Evolutionary conservation across 371 early-diverging fungal genomes (phyloP), one percentile per base, ranked within the genome.

Genomic region (Mucor piriformis): DNA sequence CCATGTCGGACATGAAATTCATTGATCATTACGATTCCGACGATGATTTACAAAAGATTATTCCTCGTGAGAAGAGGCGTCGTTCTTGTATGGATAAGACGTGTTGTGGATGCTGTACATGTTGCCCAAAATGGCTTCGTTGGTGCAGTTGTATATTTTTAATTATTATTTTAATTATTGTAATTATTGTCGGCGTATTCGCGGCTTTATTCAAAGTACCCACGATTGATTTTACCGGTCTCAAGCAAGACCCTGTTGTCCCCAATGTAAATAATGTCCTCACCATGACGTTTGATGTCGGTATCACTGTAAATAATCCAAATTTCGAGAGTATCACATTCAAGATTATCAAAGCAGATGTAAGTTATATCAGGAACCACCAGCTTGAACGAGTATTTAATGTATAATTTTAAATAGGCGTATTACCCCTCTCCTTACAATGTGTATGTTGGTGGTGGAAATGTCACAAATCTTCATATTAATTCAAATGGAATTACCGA

Each of bases 241-340:
- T 76, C 11, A 50, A 66, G 29, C 69, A 64, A 10, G 59, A 69
- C 13, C 76, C 77, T 13, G 32, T 23, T 7, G 33, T 49, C 24
- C 15, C 57, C 42, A 49, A 40, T 5, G 15, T 44, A 0, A 44
- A 57, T n/a, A 49, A 55, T 44, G 54, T 57, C 6, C 51, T 75
- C 47, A 67, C 48, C 27, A 73, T 73, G 33, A 69, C 59, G 8
- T 71, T 73, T 43, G 62, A 54, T 44, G 43, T 79, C 3, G 59
- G 70, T 46, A 82, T 85, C 32, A 62, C 61, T 18, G 81, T 85
- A 48, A 42, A 72, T 33, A 85, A 85, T 59, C 83, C 74, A 20
- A 85, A 85, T 53, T 69, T 82, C 49, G 67, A 78, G 56, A 72
- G 82, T 15, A 69, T 83, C 46, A 78, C 78, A 10, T 85, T 85